These are phyloP conservation scores for Xerocomellus amylosporus DNA, from an alignment of 768 basidiomycete species.

Conservation along the genomic window DNA sequence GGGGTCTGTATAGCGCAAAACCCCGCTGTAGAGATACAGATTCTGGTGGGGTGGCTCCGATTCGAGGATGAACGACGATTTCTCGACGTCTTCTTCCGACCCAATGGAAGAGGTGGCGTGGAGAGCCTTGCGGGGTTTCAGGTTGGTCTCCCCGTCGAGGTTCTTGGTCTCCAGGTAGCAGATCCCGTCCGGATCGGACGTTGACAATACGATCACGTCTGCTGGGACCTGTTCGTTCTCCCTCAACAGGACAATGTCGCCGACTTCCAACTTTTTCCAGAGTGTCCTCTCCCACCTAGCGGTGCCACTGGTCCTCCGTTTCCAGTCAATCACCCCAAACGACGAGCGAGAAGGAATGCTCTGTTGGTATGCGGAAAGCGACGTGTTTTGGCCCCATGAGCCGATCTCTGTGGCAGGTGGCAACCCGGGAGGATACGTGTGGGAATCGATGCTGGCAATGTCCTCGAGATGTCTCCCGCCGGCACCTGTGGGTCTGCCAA, in stretches of 20 bases:
- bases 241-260: constrained; percentile 86
- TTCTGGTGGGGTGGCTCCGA: constrained; percentile 94
- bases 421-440: constrained; percentile 58
- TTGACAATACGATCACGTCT: constrained; percentile 89
- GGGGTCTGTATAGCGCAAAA: constrained; percentile 69
- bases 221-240: constrained; percentile 98
- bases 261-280: constrained; percentile 98
- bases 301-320: constrained; percentile 60
- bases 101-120: constrained; percentile 70
- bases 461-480: constrained; percentile 59
- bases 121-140: constrained; percentile 81
- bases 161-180: constrained; percentile 99
- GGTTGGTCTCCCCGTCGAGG: constrained; percentile 94
- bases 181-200: constrained; percentile 86
- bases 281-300: constrained; percentile 92
- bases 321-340: constrained; percentile 80
- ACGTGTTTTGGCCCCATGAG: constrained; percentile 38
- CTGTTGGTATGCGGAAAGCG: constrained; percentile 50
- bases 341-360: constrained; percentile 55
- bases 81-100: constrained; percentile 89
- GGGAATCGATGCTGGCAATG: constrained; percentile 64
- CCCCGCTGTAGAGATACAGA: constrained; percentile 85
- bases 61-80: constrained; percentile 83
- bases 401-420: constrained; percentile 27
- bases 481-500: constrained; percentile 37